Percentiles rank a stretch among this genome's conserved stretches.
Conservation (phyloP, 2,329 filamentous ascomycete species). For the Fusarium camptoceras region DNA sequence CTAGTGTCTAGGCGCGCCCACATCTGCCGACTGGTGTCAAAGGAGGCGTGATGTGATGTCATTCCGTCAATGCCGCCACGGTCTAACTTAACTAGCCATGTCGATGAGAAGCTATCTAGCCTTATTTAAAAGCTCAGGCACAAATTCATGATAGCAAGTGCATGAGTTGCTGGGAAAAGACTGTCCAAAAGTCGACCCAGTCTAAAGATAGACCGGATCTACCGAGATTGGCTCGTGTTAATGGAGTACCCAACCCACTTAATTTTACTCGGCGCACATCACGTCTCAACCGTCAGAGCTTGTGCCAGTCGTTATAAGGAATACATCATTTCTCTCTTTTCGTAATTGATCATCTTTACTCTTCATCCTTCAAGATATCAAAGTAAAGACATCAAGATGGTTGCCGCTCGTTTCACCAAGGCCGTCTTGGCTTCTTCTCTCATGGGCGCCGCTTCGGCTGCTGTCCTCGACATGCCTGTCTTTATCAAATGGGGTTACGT, state of each 20-base stretch:
- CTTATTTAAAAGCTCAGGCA: background rate
- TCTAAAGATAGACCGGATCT: background rate
- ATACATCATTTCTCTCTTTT: background rate
- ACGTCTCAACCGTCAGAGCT: background rate
- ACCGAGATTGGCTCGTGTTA: conserved; percentile 28
- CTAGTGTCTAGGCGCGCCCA: background rate
- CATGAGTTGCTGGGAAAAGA: background rate
- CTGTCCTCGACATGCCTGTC: conserved; percentile 25
- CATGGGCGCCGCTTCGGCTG: conserved; percentile 10
- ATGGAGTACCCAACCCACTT: background rate
- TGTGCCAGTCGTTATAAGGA: background rate
- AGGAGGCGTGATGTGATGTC: background rate
- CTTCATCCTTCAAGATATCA: background rate
- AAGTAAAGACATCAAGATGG: background rate
- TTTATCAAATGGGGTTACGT: conserved; percentile 18
- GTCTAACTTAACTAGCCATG: background rate
- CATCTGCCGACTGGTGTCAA: background rate
- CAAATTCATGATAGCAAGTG: background rate
- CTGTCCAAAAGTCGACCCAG: background rate
- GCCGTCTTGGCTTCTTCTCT: conserved; percentile 19
- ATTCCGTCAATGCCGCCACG: background rate
- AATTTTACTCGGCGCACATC: background rate
- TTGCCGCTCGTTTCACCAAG: conserved; percentile 1
- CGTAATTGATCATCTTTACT: too few species aligned
- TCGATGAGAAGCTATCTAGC: background rate